phyloP scores from a whole-genome alignment of 192 early-diverging fungal genomes.

The Backusella circina region DNA sequence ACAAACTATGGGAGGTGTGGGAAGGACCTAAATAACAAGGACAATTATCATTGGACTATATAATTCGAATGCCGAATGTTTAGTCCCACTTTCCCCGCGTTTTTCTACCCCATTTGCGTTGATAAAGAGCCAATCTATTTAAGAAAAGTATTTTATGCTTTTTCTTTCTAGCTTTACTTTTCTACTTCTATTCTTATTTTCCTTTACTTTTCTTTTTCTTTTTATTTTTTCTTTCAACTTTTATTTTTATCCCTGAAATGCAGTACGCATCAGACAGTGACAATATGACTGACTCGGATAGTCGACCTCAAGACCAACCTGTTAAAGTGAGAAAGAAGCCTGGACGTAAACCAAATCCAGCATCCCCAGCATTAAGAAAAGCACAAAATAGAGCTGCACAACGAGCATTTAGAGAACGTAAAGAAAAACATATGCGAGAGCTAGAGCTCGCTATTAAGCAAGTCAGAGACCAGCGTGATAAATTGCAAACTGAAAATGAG shows the following conservation, averaged over 20 bases:
- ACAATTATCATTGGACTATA: not conserved
- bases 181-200: not conserved
- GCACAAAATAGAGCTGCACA: constrained; percentile 90
- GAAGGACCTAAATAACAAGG: not conserved
- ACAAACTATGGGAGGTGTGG: not conserved
- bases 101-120: not conserved
- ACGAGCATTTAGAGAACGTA: constrained; percentile 83
- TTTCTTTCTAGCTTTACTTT: not conserved
- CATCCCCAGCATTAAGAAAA: constrained; percentile 55
- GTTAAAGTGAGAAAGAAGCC: constrained; percentile 46
- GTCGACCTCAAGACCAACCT: not conserved
- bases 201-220: not conserved
- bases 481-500: constrained; percentile 39
- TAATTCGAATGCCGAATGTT: not conserved
- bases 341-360: constrained; percentile 61
- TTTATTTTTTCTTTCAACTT: not conserved
- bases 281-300: not conserved
- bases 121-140: not conserved
- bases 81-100: constrained; percentile 1
- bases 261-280: not conserved
- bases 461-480: constrained; percentile 57
- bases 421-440: constrained; percentile 71
- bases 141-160: not conserved
- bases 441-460: constrained; percentile 72
- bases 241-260: not conserved